Conservation (phyloP, 2,329 filamentous ascomycete genomes). For the Orbilia blumenaviensis region DNA sequence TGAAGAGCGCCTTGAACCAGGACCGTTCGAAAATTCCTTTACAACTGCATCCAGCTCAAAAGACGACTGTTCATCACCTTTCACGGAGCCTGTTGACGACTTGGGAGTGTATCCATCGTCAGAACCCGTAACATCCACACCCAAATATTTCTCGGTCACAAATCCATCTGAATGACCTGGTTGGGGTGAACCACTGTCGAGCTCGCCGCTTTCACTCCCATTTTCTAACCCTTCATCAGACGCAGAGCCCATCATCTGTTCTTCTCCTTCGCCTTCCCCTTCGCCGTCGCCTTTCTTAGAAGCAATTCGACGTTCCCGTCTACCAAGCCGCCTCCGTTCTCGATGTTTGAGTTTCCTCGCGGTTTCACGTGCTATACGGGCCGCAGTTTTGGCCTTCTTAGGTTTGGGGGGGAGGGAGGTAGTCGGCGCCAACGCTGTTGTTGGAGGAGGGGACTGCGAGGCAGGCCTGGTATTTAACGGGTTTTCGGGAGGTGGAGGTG, state of each 20-base stretch:
- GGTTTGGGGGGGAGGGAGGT: conserved; percentile 38
- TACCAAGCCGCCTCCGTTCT: conserved; percentile 43
- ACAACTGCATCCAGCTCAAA: neutral
- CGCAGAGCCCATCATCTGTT: conserved; percentile 15
- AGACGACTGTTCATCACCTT: conserved; percentile 9
- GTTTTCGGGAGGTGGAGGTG: neutral
- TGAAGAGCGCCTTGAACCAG: conserved; percentile 22
- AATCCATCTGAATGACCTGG: neutral
- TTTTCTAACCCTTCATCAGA: conserved; percentile 27
- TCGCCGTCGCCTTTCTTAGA: conserved; percentile 36
- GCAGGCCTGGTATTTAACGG: neutral
- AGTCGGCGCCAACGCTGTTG: neutral
- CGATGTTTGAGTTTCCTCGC: conserved; percentile 47
- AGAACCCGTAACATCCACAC: conserved; percentile 13
- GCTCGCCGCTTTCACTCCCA: conserved; percentile 46
- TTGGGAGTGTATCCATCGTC: conserved; percentile 18
- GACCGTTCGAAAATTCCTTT: neutral
- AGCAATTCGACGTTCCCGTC: conserved; percentile 38
- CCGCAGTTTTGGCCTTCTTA: conserved; percentile 49
- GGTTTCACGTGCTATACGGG: conserved; percentile 48
- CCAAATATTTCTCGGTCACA: neutral
- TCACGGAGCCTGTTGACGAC: conserved; percentile 23
- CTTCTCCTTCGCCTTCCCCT: conserved; percentile 22
- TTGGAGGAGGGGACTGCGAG: neutral
- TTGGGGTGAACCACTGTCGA: conserved; percentile 21